A percentile compares a stretch with the other conserved stretches of the same genome.
These are phyloP conservation scores for Tephrocybe sp. DNA, from an alignment of 768 basidiomycete genomes.

Conservation along the genomic window DNA sequence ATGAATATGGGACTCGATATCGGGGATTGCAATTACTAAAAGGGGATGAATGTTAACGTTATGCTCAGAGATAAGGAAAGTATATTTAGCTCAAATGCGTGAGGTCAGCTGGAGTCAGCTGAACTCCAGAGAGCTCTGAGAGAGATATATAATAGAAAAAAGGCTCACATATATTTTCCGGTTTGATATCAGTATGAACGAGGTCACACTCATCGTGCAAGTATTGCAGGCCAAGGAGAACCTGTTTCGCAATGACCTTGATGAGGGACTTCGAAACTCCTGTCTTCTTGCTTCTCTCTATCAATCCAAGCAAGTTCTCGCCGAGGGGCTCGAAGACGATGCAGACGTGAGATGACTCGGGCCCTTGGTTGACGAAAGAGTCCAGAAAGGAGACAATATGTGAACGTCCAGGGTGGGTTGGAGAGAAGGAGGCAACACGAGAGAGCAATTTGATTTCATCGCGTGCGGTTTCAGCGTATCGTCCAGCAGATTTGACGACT, in stretches of 20 bases:
- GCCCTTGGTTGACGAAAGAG: constrained; percentile 76
- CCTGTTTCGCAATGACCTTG: constrained; percentile 81
- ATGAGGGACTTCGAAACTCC: constrained; percentile 82
- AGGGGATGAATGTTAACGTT: constrained; percentile 28
- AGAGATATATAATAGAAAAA: constrained; percentile 13
- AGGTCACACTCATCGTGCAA: constrained; percentile 91
- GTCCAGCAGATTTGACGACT: constrained; percentile 90
- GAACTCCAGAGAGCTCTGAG: neutral
- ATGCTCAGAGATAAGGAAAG: constrained; percentile 26
- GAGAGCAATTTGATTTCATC: constrained; percentile 94
- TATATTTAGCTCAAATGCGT: constrained; percentile 25
- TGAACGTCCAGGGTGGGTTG: constrained; percentile 72
- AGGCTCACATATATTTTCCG: constrained; percentile 88
- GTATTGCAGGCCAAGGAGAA: constrained; percentile 86
- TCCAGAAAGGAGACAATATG: constrained; percentile 90
- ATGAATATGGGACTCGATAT: constrained; percentile 71
- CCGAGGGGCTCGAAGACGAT: constrained; percentile 89
- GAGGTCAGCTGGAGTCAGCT: constrained; percentile 13
- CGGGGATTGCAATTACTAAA: constrained; percentile 81
- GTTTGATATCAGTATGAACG: constrained; percentile 92
- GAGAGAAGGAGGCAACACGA: constrained; percentile 67
- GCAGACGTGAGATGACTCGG: constrained; percentile 77
- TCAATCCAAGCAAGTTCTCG: constrained; percentile 70
- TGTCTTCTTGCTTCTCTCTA: constrained; percentile 77
- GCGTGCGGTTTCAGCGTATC: constrained; percentile 94